Conservation (phyloP, 192 early-diverging fungal genomes). For the Neocallimastix lanati region DNA sequence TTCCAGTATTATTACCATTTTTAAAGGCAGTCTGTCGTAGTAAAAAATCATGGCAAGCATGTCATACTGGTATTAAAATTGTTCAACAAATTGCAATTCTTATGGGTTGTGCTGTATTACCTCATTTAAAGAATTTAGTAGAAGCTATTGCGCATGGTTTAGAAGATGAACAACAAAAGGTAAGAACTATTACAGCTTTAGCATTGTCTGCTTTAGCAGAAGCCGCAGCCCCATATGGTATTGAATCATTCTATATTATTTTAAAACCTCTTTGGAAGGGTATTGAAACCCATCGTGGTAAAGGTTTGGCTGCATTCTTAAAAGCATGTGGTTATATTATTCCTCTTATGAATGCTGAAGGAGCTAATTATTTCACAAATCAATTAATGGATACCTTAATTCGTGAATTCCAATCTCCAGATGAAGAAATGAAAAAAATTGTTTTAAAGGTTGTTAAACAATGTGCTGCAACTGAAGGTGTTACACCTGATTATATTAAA, state of each 20-base stretch:
- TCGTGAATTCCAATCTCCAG: constrained; percentile 89
- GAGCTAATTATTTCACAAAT: constrained; percentile 83
- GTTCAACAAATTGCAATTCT: constrained; percentile 93
- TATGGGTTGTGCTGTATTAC: constrained; percentile 81
- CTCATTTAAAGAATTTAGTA: constrained; percentile 81
- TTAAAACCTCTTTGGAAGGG: constrained; percentile 81
- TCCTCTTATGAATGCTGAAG: constrained; percentile 89
- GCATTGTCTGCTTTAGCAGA: constrained; percentile 90
- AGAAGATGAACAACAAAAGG: constrained; percentile 92
- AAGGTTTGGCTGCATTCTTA: constrained; percentile 88
- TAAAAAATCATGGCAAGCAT: constrained; percentile 94
- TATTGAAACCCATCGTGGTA: constrained; percentile 86
- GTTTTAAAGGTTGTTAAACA: constrained; percentile 94
- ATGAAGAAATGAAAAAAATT: constrained; percentile 98
- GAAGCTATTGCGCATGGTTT: constrained; percentile 78
- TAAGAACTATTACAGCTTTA: constrained; percentile 83
- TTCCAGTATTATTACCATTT: constrained; percentile 85
- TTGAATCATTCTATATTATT: constrained; percentile 87
- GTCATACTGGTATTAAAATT: constrained; percentile 95
- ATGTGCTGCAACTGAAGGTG: constrained; percentile 84
- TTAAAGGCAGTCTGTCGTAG: constrained; percentile 85
- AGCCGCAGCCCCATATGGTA: constrained; percentile 94
- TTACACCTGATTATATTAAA: constrained; percentile 67
- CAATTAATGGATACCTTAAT: constrained; percentile 84
- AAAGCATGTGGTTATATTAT: constrained; percentile 98